Base-by-base conservation (phyloP, 176 grass and related monocot genomes). In the Oryza meridionalis region DNA sequence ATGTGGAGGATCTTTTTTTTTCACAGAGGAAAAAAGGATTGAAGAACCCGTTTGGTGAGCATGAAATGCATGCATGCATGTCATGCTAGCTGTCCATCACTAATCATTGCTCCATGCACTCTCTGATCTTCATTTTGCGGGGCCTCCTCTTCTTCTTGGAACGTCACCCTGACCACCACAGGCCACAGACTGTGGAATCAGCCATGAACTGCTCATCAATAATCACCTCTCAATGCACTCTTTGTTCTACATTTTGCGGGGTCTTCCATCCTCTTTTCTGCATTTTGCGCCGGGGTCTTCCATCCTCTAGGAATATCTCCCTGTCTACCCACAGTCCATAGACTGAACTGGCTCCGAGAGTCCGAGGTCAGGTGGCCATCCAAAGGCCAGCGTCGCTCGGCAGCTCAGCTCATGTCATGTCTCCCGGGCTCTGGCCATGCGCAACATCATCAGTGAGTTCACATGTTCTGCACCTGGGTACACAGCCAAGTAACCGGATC, bases 401-500 rank as follows among this genome's bases (percentile, higher is more conserved):
- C 58, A 22, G 58, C 58, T 61, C 58, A 22, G 58, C 58, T 62
- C 58, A 62, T 62, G 58, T 7, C n/a, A 11, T 62, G 21, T 62
- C 58, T 62, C 58, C 58, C n/a, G 6, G 58, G 58, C 11, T 22
- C 0, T 24, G n/a, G n/a, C 58, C 58, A 24, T 24, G 58, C 4
- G 8, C 58, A 61, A 2, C 58, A 62, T 62, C 7, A 22, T 24
- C 8, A 24, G 2, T 22, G 7, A 21, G 73, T 7, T 77, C 83
- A 86, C 82, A 89, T 72, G 88, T 73, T 75, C 46, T 49, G 84
- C 67, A 49, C 11, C 76, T 85, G 82, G 24, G 16, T 11, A 4
- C 53, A 10, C 80, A n/a, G 8, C 21, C 67, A 61, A 49, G 67
- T 58, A 29, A 42, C 81, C 9, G 44, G 65, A 29, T 58, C 67